A percentile compares a stretch with the other conserved stretches of the same genome.
These are phyloP conservation scores for Suhomyces terraborum DNA, from an alignment of 1,139 yeast species.

Conservation along the genomic window DNA sequence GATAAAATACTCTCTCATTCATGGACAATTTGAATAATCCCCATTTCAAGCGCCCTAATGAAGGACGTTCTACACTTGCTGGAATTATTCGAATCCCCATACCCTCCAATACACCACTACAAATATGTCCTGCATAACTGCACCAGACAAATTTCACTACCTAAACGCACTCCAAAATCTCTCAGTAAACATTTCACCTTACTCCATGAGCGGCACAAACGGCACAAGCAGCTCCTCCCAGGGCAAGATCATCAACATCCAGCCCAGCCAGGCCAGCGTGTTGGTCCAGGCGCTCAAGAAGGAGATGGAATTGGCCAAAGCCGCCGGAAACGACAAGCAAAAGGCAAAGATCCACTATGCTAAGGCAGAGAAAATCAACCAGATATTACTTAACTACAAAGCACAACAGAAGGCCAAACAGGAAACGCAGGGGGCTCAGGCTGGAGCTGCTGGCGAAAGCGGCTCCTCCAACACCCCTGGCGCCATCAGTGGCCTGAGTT, in stretches of 20 bases:
- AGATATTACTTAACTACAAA: constrained; percentile 44
- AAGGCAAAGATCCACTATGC: constrained; percentile 67
- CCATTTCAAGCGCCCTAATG: too few species aligned
- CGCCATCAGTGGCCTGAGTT: constrained; percentile 17
- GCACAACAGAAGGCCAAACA: constrained; percentile 33
- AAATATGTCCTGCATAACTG: too few species aligned
- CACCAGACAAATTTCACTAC: too few species aligned
- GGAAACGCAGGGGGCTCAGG: constrained; percentile 12
- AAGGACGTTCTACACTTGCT: too few species aligned
- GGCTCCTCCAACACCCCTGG: constrained; percentile 28
- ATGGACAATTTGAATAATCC: too few species aligned
- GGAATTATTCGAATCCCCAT: too few species aligned
- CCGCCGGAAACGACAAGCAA: constrained; percentile 53
- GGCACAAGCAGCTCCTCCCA: constrained; percentile 22
- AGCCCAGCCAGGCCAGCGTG: constrained; percentile 61
- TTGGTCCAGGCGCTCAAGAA: constrained; percentile 59
- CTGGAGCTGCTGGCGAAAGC: constrained; percentile 10
- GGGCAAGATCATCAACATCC: constrained; percentile 26
- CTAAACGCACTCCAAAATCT: too few species aligned
- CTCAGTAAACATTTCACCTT: background rate
- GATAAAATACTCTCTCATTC: too few species aligned
- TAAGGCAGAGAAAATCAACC: constrained; percentile 68
- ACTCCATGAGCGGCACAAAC: constrained; percentile 5
- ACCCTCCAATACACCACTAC: too few species aligned
- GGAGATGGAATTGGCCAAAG: constrained; percentile 65